These are phyloP conservation scores for Huntiella bhutanensis DNA, from an alignment of 2,329 filamentous ascomycete genomes.

Conservation along the genomic window DNA sequence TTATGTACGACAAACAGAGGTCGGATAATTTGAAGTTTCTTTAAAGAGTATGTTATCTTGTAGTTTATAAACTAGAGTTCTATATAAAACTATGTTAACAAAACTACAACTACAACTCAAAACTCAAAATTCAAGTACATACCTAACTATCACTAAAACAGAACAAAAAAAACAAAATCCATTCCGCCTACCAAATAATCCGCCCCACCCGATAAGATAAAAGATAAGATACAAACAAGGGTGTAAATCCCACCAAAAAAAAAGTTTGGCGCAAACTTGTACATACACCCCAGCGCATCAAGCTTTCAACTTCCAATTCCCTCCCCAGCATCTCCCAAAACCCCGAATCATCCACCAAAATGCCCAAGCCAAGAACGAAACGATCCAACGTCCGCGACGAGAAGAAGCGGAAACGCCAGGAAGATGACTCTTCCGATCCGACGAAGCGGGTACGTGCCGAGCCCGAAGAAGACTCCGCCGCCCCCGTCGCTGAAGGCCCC, in stretches of 20 bases:
- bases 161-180: too few species aligned
- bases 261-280: constrained; percentile 1
- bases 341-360: constrained; percentile 14
- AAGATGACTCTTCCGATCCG: constrained; percentile 14
- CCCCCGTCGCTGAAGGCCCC: constrained; percentile 1
- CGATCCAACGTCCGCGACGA: constrained; percentile 22
- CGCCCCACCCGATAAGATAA: constrained; percentile 13
- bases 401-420: constrained; percentile 22
- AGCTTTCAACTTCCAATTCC: not conserved
- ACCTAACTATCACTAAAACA: too few species aligned
- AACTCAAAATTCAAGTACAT: too few species aligned
- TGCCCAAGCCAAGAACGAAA: constrained; percentile 28
- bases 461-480: constrained; percentile 12
- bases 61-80: too few species aligned
- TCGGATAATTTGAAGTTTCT: too few species aligned
- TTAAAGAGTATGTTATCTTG: too few species aligned
- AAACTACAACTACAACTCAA: too few species aligned
- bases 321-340: not conserved
- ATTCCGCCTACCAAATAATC: too few species aligned
- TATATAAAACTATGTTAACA: too few species aligned
- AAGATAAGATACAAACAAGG: constrained; percentile 13
- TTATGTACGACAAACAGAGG: too few species aligned
- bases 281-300: not conserved
- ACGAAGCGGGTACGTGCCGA: constrained; percentile 14
- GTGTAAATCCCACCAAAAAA: constrained; percentile 1